These are phyloP conservation scores for Cicer yamashitae DNA, from an alignment of 306 rosid genomes.

Conservation along the genomic window DNA sequence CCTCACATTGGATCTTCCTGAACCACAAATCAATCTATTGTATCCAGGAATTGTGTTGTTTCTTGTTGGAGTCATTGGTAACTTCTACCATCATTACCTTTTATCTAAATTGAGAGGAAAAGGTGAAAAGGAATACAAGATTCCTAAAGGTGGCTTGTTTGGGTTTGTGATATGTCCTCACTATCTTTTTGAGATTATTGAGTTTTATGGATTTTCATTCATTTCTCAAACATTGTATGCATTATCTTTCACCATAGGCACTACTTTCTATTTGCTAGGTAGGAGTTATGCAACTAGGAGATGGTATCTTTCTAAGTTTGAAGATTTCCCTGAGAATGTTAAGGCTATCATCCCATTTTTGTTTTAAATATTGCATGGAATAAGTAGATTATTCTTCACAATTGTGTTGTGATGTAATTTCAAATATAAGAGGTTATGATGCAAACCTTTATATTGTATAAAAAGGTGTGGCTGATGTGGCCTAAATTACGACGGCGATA, in stretches of 20 bases:
- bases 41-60: slow-evolving; percentile 60
- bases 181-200: slow-evolving; percentile 75
- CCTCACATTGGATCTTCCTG: slow-evolving; percentile 58
- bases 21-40: slow-evolving; percentile 60
- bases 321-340: slow-evolving; percentile 64
- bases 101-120: slow-evolving; percentile 64
- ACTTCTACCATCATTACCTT: slow-evolving; percentile 80
- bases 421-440: not conserved
- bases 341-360: slow-evolving; percentile 76
- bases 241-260: slow-evolving; percentile 55
- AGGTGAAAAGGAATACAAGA: slow-evolving; percentile 70
- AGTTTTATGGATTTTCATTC: slow-evolving; percentile 61
- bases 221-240: slow-evolving; percentile 70
- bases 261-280: slow-evolving; percentile 63
- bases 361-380: slow-evolving; percentile 40
- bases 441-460: too few relatives aligned
- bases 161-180: slow-evolving; percentile 74
- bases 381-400: not conserved
- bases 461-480: too few relatives aligned
- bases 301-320: slow-evolving; percentile 83
- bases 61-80: slow-evolving; percentile 69
- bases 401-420: not conserved
- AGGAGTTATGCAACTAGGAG: slow-evolving; percentile 76
- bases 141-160: slow-evolving; percentile 87
- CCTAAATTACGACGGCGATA: too few relatives aligned